These are phyloP conservation scores for Xylaria sp. DNA, from an alignment of 2,329 filamentous ascomycete species.

Conservation along the genomic window DNA sequence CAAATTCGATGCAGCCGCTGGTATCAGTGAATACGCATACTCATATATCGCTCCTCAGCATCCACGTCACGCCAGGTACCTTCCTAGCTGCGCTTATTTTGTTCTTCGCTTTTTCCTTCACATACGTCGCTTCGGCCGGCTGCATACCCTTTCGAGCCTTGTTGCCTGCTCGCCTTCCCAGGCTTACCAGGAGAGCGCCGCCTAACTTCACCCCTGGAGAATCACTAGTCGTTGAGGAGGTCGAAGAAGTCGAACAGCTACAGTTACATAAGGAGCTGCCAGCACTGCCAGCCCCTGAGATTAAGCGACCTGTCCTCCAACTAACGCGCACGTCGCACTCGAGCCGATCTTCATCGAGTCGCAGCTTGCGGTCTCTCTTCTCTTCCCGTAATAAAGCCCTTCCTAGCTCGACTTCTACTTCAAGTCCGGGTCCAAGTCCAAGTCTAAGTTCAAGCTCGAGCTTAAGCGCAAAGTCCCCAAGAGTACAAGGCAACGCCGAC, in stretches of 20 bases:
- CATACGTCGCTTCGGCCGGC: constrained; percentile 58
- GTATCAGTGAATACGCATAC: constrained; percentile 71
- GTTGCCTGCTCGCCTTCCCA: constrained; percentile 43
- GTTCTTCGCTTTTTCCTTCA: constrained; percentile 61
- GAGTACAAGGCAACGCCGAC: constrained; percentile 22
- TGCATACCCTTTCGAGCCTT: constrained; percentile 53
- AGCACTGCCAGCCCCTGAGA: constrained; percentile 42
- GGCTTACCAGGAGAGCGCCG: constrained; percentile 25
- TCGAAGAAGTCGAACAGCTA: constrained; percentile 32
- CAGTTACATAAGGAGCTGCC: constrained; percentile 38
- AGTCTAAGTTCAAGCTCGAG: constrained; percentile 22
- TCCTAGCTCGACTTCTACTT: constrained; percentile 24
- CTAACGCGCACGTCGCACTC: constrained; percentile 43
- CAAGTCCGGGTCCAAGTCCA: constrained; percentile 22
- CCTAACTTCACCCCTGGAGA: constrained; percentile 20
- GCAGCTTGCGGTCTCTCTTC: constrained; percentile 48
- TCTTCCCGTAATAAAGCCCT: constrained; percentile 44
- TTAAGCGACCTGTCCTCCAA: constrained; percentile 43
- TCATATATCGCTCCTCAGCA: constrained; percentile 69
- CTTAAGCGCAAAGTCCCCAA: constrained; percentile 19
- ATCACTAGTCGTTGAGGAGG: constrained; percentile 31
- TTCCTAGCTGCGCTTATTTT: constrained; percentile 65
- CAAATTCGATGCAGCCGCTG: constrained; percentile 65
- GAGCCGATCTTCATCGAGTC: constrained; percentile 40
- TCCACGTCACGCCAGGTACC: constrained; percentile 68